Evolutionary conservation across 2,329 filamentous ascomycete genomes (phyloP), one percentile per base, ranked within the genome.

Genomic region (Parastagonospora nodorum): DNA sequence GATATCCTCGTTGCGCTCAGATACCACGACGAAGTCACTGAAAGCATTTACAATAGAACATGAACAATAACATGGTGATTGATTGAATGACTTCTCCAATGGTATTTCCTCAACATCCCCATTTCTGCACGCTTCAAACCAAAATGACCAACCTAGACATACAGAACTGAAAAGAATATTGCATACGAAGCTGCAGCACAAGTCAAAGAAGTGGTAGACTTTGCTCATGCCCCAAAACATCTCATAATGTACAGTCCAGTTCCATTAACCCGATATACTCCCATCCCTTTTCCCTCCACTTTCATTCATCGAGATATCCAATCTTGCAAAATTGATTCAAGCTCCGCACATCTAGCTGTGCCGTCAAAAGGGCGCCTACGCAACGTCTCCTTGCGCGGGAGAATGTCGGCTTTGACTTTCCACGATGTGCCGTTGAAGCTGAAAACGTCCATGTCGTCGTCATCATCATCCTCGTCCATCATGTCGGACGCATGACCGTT

Each of bases 351-450:
- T 80, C 78, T 37, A 77, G 67, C 35, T 72, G 71, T 9, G 72
- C 69, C 50, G 74, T 75, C 57, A 78, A 68, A n/a, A 79, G 61
- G 16, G 77, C 78, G 14, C 77, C 77, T 2, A 80, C n/a, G 69
- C 35, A 80, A 64, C 46, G 77, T 66, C 65, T 78, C 63, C 58
- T 75, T 74, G 51, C 75, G 74, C 6, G 78, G 78, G 35, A 79
- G 65, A 37, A 78, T 74, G 29, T 79, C 76, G 12, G 66, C 66
- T 41, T 67, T 72, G 31, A 74, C 68, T 42, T 57, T 71, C 70
- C 66, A 72, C 5, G 54, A 58, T 30, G 53, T 69, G 14, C 66
- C 66, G n/a, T 66, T 66, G 42, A 69, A 60, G 15, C 58, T 60
- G 32, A 70, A 51, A 27, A 64, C 58, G n/a, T 71, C 70, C 63